Evolutionary conservation across 164 flowering plant genomes (phyloP), one percentile per base, ranked within the genome.

Genomic region (Brasenia schreberi): DNA sequence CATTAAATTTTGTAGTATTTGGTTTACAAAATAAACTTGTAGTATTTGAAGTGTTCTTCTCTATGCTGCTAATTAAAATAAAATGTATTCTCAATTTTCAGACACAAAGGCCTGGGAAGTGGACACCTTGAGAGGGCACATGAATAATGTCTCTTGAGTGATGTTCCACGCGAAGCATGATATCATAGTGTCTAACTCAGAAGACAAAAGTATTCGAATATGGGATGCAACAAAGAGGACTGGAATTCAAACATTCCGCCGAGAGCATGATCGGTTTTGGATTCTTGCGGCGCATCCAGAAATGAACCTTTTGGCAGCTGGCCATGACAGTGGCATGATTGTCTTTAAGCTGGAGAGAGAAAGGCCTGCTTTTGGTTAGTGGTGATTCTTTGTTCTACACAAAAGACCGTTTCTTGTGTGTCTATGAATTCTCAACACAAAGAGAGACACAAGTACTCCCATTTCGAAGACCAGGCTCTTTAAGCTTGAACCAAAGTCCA

Each of bases 71-170:
- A 23, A 23, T 23, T 23, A 23, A 23, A 23, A 23, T 23, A 56
- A 56, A 56, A 56, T n/a, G 12, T 56, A 11, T 56, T 12, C n/a
- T 12, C 59, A 72, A 1, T 33, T 78, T 77, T 67, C 89, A 92
- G 98, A 92, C 67, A 88, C 96, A 49, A 90, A 90, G 81, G 98
- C 98, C 44, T 88, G 96, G 98, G 96, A 90, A 75, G 96, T 92
- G 75, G 91, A 86, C 72, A 86, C 91, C 44, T 72, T 86, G 77
- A 81, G 91, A 72, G 91, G 91, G 19, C 98, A 92, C 81, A 85
- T 82, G 90, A 92, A 92, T 76, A 92, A 92, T 76, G 96, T 92
- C 44, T 92, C 98, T 9, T 89, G 90, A 69, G 96, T 90, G 27
- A 73, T 92, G 86, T 92, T 92, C 79, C 96, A 84, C 68, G 81